Base-by-base conservation (phyloP, 345 rosid genomes). In the Salix udensis region DNA sequence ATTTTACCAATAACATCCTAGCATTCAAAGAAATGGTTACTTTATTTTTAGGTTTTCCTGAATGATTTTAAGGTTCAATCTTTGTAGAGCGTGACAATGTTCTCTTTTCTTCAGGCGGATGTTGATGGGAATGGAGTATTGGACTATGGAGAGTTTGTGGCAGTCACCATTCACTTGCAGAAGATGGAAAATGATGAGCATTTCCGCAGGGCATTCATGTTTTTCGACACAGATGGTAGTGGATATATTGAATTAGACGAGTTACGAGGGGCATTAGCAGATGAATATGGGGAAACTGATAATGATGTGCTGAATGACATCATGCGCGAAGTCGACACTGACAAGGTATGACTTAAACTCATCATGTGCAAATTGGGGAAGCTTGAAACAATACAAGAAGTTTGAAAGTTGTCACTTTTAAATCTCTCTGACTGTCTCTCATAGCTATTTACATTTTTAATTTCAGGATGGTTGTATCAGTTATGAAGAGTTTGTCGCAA, bases 141-240 rank as follows among this genome's bases (percentile, higher is more conserved):
- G 71, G 96, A 91, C 80, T 96, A 93, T 65, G 97, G 98, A 44
- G 99, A 96, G 78, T 96, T 96, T 83, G 98, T 93, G 48, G 99
- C 98, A 24, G 99, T 96, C 78, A 91, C 97, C n/a, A 89, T 96
- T 76, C 99, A 96, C 84, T 86, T 96, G 88, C 97, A 91, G 88
- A 91, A 91, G 89, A 91, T 96, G 91, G 99, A 90, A 82, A 96
- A 96, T 61, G 98, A 93, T 62, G 99, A 93, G 61, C 99, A 93
- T 86, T 86, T 96, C 79, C 93, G 88, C 70, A 87, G 89, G 85
- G 97, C 99, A 60, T 96, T 96, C 83, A 89, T 86, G 92, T 96
- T 88, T 76, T 96, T 96, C 3, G 99, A 96, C 82, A 91, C 81
- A 80, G 93, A 96, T 83, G 91, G 86, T 64, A 96, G 88, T 77